phyloP scores from a whole-genome alignment of 805 yeast species.

The Torulaspora maleeae region DNA sequence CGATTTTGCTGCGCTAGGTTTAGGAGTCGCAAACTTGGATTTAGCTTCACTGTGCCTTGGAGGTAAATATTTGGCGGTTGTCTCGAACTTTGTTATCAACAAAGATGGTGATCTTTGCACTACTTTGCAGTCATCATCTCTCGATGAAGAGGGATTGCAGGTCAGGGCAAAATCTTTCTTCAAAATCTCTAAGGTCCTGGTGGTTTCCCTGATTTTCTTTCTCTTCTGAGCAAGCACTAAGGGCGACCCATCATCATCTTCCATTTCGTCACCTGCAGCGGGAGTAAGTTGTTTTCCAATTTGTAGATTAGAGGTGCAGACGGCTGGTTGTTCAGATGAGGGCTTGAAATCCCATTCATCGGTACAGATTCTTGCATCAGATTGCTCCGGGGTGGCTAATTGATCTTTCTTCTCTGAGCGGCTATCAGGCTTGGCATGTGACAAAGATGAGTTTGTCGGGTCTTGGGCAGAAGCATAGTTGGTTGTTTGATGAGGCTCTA shows the following conservation, averaged over 20 bases:
- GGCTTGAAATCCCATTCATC: conserved; percentile 20
- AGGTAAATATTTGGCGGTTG: not conserved
- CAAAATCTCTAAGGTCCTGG: conserved; percentile 16
- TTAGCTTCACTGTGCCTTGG: not conserved
- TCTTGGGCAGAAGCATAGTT: not conserved
- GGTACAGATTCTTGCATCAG: conserved; percentile 9
- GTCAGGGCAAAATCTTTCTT: conserved; percentile 14
- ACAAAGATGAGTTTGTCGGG: not conserved
- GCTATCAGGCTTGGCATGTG: not conserved
- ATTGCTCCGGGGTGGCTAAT: conserved; percentile 19
- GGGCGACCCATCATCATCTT: conserved; percentile 23
- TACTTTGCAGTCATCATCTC: conserved; percentile 1
- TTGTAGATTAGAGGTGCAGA: not conserved
- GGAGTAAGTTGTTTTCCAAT: conserved; percentile 4
- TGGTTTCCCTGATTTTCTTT: conserved; percentile 20
- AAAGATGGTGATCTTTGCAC: conserved; percentile 16
- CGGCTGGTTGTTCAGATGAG: conserved; percentile 7
- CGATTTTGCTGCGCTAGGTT: conserved; percentile 12
- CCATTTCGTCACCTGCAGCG: not conserved
- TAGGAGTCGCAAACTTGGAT: conserved; percentile 1
- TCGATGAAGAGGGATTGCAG: conserved; percentile 3
- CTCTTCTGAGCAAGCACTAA: conserved; percentile 23
- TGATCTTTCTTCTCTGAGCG: conserved; percentile 8
- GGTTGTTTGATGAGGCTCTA: not conserved
- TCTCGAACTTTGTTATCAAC: conserved; percentile 16